phyloP scores from a whole-genome alignment of 208 protist species.

The Wallacemonas rigidus region DNA sequence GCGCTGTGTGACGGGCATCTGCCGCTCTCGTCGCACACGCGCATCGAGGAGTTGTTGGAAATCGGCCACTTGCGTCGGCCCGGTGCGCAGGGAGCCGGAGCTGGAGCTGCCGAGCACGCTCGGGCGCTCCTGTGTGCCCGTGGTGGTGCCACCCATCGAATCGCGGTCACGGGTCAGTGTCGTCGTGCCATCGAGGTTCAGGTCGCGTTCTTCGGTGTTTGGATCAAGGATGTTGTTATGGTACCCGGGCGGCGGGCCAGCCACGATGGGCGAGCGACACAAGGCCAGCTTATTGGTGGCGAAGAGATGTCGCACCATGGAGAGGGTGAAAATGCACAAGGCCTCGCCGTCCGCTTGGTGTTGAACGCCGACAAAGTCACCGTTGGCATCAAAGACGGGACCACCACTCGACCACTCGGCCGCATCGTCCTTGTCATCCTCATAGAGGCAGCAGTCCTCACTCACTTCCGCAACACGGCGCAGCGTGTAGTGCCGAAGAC shows the following conservation, averaged over 20 bases:
- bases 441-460: slow-evolving; percentile 76
- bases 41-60: slow-evolving; percentile 17
- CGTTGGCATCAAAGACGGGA: slow-evolving; percentile 71
- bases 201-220: slow-evolving; percentile 3
- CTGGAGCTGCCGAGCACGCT: slow-evolving; percentile 6
- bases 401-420: slow-evolving; percentile 72
- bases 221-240: slow-evolving; percentile 1
- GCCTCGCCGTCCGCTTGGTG: slow-evolving; percentile 64
- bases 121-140: not conserved
- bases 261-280: slow-evolving; percentile 70
- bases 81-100: slow-evolving; percentile 5
- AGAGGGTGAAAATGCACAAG: slow-evolving; percentile 60
- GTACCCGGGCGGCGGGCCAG: slow-evolving; percentile 12
- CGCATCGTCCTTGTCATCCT: slow-evolving; percentile 29
- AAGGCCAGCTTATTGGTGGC: slow-evolving; percentile 63
- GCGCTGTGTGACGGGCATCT: slow-evolving; percentile 35
- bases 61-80: slow-evolving; percentile 13
- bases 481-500: slow-evolving; percentile 61
- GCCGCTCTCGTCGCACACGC: slow-evolving; percentile 12
- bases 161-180: not conserved
- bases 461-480: slow-evolving; percentile 55
- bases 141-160: not conserved
- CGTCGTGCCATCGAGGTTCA: not conserved
- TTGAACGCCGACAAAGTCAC: slow-evolving; percentile 88
- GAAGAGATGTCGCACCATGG: slow-evolving; percentile 81